Conservation (phyloP, 176 grass and related monocot species). For the Tuctoria greenei region DNA sequence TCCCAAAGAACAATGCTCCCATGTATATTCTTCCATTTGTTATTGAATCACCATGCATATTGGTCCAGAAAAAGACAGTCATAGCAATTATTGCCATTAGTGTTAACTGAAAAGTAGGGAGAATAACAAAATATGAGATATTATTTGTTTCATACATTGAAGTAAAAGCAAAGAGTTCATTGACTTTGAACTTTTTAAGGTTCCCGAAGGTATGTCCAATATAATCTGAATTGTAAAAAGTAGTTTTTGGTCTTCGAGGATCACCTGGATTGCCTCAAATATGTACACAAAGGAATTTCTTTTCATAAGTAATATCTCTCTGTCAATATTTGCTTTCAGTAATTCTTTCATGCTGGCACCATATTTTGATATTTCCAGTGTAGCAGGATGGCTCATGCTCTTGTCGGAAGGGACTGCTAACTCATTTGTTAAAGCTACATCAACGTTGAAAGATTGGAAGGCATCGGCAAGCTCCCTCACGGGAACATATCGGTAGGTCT, state of each 20-base stretch:
- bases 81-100: conserved; percentile 62
- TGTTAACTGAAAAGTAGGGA: conserved; percentile 29
- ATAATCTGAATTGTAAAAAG: background rate
- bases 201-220: background rate
- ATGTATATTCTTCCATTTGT: conserved; percentile 55
- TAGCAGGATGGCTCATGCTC: conserved; percentile 60
- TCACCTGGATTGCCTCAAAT: conserved; percentile 68
- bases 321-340: conserved; percentile 61
- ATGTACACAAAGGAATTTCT: conserved; percentile 71
- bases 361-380: conserved; percentile 61
- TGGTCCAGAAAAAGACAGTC: conserved; percentile 71
- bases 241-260: background rate
- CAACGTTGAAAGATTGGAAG: conserved; percentile 68
- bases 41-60: conserved; percentile 45
- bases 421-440: conserved; percentile 43
- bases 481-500: conserved; percentile 59
- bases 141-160: conserved; percentile 8
- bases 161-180: background rate
- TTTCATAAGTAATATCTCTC: conserved; percentile 76
- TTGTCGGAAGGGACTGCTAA: conserved; percentile 61
- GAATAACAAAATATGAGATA: background rate
- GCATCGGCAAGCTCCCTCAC: conserved; percentile 70
- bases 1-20: conserved; percentile 64
- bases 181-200: background rate
- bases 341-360: conserved; percentile 61